Percentiles rank a stretch among this genome's conserved stretches.
Evolutionary conservation across 164 flowering plant genomes (phyloP).

Genomic region (Chloranthus sessilifolius): DNA sequence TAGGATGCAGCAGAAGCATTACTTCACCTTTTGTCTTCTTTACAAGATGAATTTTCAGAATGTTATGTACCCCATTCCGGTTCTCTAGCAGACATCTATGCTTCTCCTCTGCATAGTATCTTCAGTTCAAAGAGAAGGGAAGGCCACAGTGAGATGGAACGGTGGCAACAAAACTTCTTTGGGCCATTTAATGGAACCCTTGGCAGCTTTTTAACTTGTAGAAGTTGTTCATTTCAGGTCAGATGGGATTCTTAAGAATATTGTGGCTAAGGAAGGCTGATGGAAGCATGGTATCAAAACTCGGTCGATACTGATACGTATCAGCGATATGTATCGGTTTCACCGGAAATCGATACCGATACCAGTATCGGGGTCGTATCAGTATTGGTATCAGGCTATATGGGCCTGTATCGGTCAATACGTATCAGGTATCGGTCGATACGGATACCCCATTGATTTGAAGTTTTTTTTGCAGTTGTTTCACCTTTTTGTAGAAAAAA

Average conservation of each 20-base stretch:
- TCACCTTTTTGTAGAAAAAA: too few relatives aligned
- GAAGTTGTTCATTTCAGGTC: constrained; percentile 87
- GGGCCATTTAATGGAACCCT: constrained; percentile 93
- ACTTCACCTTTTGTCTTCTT: constrained; percentile 65
- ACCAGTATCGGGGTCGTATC: too few relatives aligned
- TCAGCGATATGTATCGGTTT: neutral
- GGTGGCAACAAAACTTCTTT: constrained; percentile 62
- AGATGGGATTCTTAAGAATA: constrained; percentile 16
- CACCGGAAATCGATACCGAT: too few relatives aligned
- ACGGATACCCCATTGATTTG: too few relatives aligned
- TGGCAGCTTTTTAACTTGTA: constrained; percentile 72
- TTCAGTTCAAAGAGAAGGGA: constrained; percentile 17
- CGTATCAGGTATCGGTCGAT: too few relatives aligned
- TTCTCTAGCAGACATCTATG: constrained; percentile 48
- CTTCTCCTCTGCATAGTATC: constrained; percentile 32
- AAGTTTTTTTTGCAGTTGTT: too few relatives aligned
- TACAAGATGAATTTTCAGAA: constrained; percentile 66
- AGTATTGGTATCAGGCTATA: too few relatives aligned
- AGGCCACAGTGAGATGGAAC: constrained; percentile 37
- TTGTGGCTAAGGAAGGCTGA: constrained; percentile 4
- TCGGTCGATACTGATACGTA: neutral
- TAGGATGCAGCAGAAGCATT: constrained; percentile 97
- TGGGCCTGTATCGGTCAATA: too few relatives aligned
- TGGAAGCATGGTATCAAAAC: neutral
- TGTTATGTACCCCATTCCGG: constrained; percentile 35